Percentiles rank a stretch among this genome's conserved stretches.
These are phyloP conservation scores for Auriscalpium microsporum DNA, from an alignment of 768 basidiomycete genomes.

Conservation along the genomic window DNA sequence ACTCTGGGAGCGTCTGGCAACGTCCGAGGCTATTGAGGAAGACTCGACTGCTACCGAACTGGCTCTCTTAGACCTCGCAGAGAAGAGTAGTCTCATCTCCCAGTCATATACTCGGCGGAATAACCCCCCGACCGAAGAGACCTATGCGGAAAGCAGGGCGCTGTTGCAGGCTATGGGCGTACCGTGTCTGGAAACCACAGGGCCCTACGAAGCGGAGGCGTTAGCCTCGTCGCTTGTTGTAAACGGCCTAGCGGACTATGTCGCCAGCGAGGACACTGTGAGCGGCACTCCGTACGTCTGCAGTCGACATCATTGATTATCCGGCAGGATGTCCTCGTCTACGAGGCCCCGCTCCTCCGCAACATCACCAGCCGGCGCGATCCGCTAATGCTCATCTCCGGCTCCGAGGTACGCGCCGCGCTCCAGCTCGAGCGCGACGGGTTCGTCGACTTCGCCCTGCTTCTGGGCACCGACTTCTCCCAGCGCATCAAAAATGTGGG, in stretches of 20 bases:
- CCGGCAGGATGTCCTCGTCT: constrained; percentile 67
- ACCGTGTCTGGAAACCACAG: constrained; percentile 58
- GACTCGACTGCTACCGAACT: constrained; percentile 16
- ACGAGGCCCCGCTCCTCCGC: constrained; percentile 75
- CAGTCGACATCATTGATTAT: not conserved
- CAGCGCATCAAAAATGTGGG: constrained; percentile 79
- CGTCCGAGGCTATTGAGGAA: not conserved
- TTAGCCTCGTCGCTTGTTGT: constrained; percentile 72
- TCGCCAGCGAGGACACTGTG: constrained; percentile 87
- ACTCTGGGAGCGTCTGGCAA: constrained; percentile 18
- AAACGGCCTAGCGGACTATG: constrained; percentile 74
- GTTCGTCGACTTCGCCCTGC: constrained; percentile 78
- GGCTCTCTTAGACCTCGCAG: constrained; percentile 26
- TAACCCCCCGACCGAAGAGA: constrained; percentile 50
- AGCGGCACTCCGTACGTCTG: constrained; percentile 12
- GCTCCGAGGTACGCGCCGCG: constrained; percentile 47
- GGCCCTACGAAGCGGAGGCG: constrained; percentile 79
- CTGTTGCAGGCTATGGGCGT: constrained; percentile 78
- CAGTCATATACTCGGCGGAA: constrained; percentile 58
- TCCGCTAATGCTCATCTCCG: constrained; percentile 59
- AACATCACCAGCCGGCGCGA: constrained; percentile 55
- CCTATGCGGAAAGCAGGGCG: constrained; percentile 62
- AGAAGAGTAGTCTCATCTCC: constrained; percentile 48
- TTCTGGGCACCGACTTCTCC: constrained; percentile 88
- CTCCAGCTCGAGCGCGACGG: constrained; percentile 48